A percentile compares a stretch with the other conserved stretches of the same genome.
Evolutionary conservation across 345 rosid species (phyloP).

Genomic region (Hibiscus mutabilis): DNA sequence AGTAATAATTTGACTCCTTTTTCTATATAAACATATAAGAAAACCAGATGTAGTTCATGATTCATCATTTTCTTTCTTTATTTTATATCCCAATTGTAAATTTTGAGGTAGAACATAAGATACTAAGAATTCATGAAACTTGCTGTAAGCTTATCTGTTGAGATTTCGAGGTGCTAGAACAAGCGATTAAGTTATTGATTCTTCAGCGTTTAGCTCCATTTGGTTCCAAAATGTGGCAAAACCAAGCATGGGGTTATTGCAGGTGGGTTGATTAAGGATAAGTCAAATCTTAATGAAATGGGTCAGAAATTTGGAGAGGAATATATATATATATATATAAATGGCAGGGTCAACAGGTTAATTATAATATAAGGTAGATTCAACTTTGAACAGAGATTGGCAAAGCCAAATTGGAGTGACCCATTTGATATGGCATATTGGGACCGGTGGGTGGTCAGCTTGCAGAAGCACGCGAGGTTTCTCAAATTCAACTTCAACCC

Average conservation of each 20-base stretch:
- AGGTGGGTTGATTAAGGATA: background rate
- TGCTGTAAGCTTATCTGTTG: no score
- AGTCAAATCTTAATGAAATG: background rate
- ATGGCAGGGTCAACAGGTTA: background rate
- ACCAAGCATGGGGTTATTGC: no score
- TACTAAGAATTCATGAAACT: background rate
- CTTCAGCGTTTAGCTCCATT: background rate
- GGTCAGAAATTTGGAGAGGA: no score
- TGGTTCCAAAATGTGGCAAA: background rate
- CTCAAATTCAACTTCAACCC: background rate
- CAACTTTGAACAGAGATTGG: background rate
- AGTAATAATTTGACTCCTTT: no score
- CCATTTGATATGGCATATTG: slow-evolving; percentile 14
- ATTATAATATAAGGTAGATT: background rate
- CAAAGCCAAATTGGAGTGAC: background rate
- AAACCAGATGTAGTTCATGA: no score
- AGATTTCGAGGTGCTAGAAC: no score
- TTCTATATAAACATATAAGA: no score
- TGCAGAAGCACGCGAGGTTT: slow-evolving; percentile 25
- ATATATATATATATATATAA: no score
- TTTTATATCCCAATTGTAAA: background rate
- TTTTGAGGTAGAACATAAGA: background rate
- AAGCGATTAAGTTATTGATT: no score
- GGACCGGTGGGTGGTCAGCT: slow-evolving; percentile 16
- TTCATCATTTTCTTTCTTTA: background rate